These are phyloP conservation scores for Allodekkera sacchari DNA, from an alignment of 805 yeast species.

Conservation along the genomic window DNA sequence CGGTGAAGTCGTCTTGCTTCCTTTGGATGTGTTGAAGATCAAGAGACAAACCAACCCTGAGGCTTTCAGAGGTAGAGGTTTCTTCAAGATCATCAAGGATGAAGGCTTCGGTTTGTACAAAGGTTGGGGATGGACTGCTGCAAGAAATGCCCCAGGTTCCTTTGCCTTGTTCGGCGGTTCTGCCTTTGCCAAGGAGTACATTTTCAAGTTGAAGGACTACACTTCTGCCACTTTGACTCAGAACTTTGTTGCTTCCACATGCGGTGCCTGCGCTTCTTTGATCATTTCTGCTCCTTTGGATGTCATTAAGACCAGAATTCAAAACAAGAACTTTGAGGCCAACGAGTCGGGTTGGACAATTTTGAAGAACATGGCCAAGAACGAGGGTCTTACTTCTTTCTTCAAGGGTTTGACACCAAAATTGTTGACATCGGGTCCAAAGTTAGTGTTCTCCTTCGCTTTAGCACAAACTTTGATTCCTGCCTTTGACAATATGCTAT, in stretches of 20 bases:
- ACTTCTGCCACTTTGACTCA: constrained; percentile 89
- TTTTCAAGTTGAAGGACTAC: constrained; percentile 80
- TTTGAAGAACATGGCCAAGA: constrained; percentile 83
- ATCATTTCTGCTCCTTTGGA: constrained; percentile 97
- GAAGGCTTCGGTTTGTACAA: constrained; percentile 92
- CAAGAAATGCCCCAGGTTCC: constrained; percentile 98
- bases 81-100: constrained; percentile 72
- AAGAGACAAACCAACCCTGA: constrained; percentile 99
- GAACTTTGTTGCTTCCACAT: constrained; percentile 88
- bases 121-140: constrained; percentile 99
- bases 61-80: constrained; percentile 97
- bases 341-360: constrained; percentile 92
- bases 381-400: constrained; percentile 84
- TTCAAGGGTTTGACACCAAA: constrained; percentile 97
- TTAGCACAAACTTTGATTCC: constrained; percentile 96
- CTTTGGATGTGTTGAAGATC: constrained; percentile 93
- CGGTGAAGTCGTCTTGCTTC: constrained; percentile 93
- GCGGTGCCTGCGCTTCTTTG: constrained; percentile 94
- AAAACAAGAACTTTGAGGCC: constrained; percentile 90
- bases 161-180: constrained; percentile 97
- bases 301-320: constrained; percentile 97
- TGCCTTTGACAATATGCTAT: constrained; percentile 72
- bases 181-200: constrained; percentile 96
- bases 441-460: constrained; percentile 96
- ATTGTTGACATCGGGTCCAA: constrained; percentile 95